Conservation (phyloP, 768 basidiomycete genomes). For the Leccinellum luteum region DNA sequence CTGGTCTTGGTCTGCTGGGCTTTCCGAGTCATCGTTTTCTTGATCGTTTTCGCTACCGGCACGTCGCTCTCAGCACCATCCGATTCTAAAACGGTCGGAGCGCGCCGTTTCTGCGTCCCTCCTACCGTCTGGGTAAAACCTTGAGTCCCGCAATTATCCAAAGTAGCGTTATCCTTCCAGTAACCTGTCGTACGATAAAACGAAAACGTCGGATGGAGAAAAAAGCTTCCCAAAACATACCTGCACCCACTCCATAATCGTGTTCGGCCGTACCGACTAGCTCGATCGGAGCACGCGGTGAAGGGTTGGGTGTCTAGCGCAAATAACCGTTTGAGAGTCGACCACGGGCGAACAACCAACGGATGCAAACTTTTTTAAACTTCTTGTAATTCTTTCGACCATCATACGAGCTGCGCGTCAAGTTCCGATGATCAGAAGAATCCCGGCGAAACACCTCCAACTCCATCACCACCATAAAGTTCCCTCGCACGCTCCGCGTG, state of each 20-base stretch:
- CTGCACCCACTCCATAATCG: slow-evolving; percentile 53
- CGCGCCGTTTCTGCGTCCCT: slow-evolving; percentile 22
- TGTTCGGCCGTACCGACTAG: slow-evolving; percentile 49
- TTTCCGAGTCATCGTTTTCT: slow-evolving; percentile 20
- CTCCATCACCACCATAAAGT: slow-evolving; percentile 78
- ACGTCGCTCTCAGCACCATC: slow-evolving; percentile 34
- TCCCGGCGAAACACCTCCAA: slow-evolving; percentile 49
- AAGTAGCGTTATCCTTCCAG: slow-evolving; percentile 45
- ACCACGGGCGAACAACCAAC: slow-evolving; percentile 8
- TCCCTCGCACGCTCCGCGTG: slow-evolving; percentile 59
- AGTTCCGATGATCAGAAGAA: slow-evolving; percentile 13
- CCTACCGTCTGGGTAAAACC: slow-evolving; percentile 16
- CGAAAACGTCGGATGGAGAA: neutral
- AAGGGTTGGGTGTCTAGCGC: slow-evolving; percentile 27
- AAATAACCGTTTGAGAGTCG: neutral
- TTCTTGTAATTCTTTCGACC: slow-evolving; percentile 71
- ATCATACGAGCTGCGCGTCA: slow-evolving; percentile 39
- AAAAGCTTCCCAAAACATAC: slow-evolving; percentile 31
- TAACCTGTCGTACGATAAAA: slow-evolving; percentile 40
- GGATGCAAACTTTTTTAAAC: slow-evolving; percentile 61
- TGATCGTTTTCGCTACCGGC: slow-evolving; percentile 11
- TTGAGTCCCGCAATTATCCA: slow-evolving; percentile 15
- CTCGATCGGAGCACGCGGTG: slow-evolving; percentile 42
- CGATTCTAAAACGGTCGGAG: slow-evolving; percentile 38
- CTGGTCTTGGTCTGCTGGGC: slow-evolving; percentile 30